Evolutionary conservation across 352 stramenopile genomes (phyloP), one percentile per base, ranked within the genome.

Genomic region (Pythium biforme): DNA sequence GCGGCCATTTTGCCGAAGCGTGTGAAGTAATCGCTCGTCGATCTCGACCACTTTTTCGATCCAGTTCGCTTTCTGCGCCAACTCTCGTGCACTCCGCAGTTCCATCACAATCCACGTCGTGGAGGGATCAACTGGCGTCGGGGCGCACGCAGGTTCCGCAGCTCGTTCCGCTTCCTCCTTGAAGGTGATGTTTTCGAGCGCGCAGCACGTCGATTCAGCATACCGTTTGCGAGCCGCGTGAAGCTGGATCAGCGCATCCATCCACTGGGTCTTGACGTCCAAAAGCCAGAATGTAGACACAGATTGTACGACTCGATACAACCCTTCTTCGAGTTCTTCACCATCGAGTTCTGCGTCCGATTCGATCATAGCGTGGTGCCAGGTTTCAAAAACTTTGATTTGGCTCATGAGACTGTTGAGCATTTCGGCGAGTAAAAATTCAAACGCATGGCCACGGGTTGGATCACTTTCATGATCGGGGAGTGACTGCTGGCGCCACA

Each of bases 271-370:
- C 46, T 90, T 89, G n/a, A 87, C 76, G 0, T 81, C 65, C 26
- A 86, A 27, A 2, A 90, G 69, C 73, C 77, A 88, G 40, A 78
- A 68, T 0, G 69, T 52, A 1, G 81, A 89, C n/a, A 93, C 78
- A 15, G 77, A 74, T 12, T 79, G 60, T 11, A 80, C 58, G 12
- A 91, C 56, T 1, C 63, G 62, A 31, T 79, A 71, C 1, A 90
- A 25, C 0, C 66, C 84, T 64, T 93, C 81, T 71, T 90, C 78
- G n/a, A 93, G 74, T 20, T 77, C 76, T 59, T 93, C 83, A 10
- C 70, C 72, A 46, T 90, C 79, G 9, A 49, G 8, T 0, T 39
- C 8, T 0, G 26, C 27, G n/a, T 63, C 47, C 1, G 75, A 51
- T 17, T 62, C 46, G 22, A 71, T 64, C 37, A 82, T 66, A 0